These are phyloP conservation scores for Pyrenochaeta sp. DNA, from an alignment of 2,329 filamentous ascomycete species.

Conservation along the genomic window DNA sequence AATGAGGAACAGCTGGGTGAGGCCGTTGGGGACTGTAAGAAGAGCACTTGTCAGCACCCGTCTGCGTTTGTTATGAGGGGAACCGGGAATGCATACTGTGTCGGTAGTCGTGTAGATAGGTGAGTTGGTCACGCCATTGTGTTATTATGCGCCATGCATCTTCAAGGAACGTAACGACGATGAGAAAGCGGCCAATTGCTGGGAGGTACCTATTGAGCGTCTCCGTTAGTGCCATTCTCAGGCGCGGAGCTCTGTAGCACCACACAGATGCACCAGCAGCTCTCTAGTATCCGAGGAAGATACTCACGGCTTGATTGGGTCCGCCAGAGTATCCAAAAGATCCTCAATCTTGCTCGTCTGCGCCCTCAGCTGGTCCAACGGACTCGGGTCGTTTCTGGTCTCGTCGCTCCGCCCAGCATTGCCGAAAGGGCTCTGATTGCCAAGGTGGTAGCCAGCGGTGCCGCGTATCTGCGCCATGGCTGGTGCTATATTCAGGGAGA, in stretches of 20 bases:
- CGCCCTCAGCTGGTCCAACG: conserved; percentile 86
- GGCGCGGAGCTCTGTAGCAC: conserved; percentile 1
- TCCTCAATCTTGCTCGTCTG: conserved; percentile 99
- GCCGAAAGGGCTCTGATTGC: conserved; percentile 76
- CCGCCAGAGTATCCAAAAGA: conserved; percentile 82
- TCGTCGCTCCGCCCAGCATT: conserved; percentile 64
- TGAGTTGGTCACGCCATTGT: conserved; percentile 94
- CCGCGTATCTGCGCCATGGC: conserved; percentile 68
- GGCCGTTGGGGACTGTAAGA: conserved; percentile 77
- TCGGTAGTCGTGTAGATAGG: conserved; percentile 91
- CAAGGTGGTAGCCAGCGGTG: conserved; percentile 83
- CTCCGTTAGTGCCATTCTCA: conserved; percentile 30
- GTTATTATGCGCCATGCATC: conserved; percentile 96
- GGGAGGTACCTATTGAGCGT: conserved; percentile 77
- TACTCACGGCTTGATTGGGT: conserved; percentile 93
- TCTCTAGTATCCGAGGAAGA: conserved; percentile 3
- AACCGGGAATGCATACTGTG: conserved; percentile 69
- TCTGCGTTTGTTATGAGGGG: neutral
- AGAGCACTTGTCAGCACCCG: conserved; percentile 27
- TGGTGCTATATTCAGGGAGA: conserved; percentile 28
- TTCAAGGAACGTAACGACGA: conserved; percentile 98
- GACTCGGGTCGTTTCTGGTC: conserved; percentile 73
- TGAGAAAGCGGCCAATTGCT: conserved; percentile 94
- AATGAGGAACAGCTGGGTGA: conserved; percentile 93
- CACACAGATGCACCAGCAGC: conserved; percentile 5